Evolutionary conservation across 805 yeast species (phyloP).

Genomic region (Yamadazyma tumulicola): DNA sequence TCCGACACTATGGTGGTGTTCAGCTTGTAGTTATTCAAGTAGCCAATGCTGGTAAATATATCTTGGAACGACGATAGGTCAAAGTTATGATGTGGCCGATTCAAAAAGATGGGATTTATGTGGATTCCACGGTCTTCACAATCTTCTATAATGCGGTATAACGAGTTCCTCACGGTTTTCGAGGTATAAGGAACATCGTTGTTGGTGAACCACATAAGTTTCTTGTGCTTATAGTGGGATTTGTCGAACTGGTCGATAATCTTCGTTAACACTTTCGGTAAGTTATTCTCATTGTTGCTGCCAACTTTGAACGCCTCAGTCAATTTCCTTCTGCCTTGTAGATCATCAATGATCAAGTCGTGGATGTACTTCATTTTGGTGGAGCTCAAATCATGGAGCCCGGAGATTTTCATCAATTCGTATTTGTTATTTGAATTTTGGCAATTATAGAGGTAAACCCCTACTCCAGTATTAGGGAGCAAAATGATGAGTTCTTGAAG

Average conservation of each 20-base stretch:
- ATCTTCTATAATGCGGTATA: constrained; percentile 60
- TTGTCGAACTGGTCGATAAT: constrained; percentile 54
- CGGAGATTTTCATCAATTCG: constrained; percentile 50
- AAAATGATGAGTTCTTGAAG: constrained; percentile 64
- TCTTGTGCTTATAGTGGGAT: constrained; percentile 48
- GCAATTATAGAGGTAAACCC: constrained; percentile 62
- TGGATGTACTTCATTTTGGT: constrained; percentile 54
- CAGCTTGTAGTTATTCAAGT: constrained; percentile 27
- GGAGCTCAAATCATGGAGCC: constrained; percentile 52
- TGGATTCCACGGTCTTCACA: constrained; percentile 50
- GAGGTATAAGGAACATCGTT: constrained; percentile 59
- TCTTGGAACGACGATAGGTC: constrained; percentile 49
- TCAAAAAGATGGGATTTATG: constrained; percentile 63
- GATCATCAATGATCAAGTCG: constrained; percentile 46
- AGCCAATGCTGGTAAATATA: constrained; percentile 50
- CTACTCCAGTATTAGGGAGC: constrained; percentile 68
- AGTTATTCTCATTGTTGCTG: constrained; percentile 7
- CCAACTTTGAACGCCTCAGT: constrained; percentile 10
- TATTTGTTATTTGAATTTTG: constrained; percentile 26
- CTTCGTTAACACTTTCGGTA: constrained; percentile 43
- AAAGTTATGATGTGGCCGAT: constrained; percentile 26
- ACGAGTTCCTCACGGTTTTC: constrained; percentile 40
- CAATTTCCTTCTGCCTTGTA: constrained; percentile 8
- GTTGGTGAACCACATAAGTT: constrained; percentile 70
- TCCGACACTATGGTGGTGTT: constrained; percentile 24